phyloP scores from a whole-genome alignment of 2,329 filamentous ascomycete genomes.

The Tolypocladium tropicale region DNA sequence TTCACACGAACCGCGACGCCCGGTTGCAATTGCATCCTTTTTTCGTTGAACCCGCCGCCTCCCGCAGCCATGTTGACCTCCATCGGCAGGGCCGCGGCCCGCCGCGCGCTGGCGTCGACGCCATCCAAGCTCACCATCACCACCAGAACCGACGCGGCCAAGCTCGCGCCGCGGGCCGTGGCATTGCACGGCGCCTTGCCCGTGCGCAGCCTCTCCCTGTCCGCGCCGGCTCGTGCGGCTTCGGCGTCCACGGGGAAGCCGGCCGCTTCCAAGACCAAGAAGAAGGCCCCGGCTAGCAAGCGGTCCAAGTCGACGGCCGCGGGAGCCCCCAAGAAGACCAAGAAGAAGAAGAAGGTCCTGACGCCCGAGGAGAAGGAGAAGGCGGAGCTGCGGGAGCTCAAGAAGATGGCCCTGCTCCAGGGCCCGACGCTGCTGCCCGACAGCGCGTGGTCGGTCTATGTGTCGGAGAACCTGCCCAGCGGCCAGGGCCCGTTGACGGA shows the following conservation, averaged over 20 bases:
- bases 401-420: conserved; percentile 28
- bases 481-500: conserved; percentile 5
- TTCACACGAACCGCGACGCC: neutral
- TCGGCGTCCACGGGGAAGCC: conserved; percentile 11
- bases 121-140: conserved; percentile 11
- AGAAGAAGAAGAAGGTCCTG: conserved; percentile 14
- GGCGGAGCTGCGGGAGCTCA: conserved; percentile 23
- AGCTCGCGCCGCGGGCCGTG: conserved; percentile 8
- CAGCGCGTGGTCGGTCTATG: conserved; percentile 27
- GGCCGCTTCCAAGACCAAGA: conserved; percentile 11
- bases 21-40: neutral
- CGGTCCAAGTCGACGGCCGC: conserved; percentile 12
- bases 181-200: conserved; percentile 6
- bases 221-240: conserved; percentile 15
- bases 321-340: conserved; percentile 16
- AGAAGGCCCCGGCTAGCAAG: conserved; percentile 6
- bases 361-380: conserved; percentile 28
- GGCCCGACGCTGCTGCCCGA: conserved; percentile 24
- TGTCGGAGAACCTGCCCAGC: conserved; percentile 18
- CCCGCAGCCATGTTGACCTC: conserved; percentile 28
- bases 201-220: conserved; percentile 20
- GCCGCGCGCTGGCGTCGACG: conserved; percentile 18
- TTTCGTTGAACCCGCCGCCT: neutral
- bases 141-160: conserved; percentile 9
- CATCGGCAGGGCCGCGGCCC: conserved; percentile 27